phyloP scores from a whole-genome alignment of 148 eudicot species.

The Camellia sinensis region DNA sequence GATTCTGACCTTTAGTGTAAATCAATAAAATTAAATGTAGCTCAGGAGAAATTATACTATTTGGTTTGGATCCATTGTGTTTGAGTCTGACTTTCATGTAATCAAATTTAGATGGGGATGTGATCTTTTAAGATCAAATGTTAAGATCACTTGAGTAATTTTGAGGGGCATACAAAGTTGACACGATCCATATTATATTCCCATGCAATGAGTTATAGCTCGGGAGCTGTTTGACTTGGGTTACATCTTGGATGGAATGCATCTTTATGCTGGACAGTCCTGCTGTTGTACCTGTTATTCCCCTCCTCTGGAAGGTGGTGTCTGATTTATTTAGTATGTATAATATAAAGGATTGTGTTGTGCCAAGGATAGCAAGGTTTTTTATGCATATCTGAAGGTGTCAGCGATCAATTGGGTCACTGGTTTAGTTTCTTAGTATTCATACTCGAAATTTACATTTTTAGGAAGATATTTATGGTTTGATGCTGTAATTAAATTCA shows the following conservation, averaged over 20 bases:
- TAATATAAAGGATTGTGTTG: neutral
- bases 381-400: neutral
- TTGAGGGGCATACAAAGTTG: neutral
- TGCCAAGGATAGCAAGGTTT: neutral
- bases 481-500: neutral
- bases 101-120: constrained; percentile 1
- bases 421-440: neutral
- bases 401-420: neutral
- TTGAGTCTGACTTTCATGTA: neutral
- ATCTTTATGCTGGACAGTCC: neutral
- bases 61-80: neutral
- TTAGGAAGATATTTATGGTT: neutral
- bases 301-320: neutral
- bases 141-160: neutral
- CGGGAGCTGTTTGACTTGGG: constrained; percentile 11
- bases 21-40: neutral
- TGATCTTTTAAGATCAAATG: neutral
- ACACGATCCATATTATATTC: neutral
- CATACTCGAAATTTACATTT: neutral
- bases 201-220: neutral
- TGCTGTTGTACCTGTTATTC: constrained; percentile 3
- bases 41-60: constrained; percentile 3
- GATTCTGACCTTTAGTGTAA: neutral
- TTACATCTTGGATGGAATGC: neutral
- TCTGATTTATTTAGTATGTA: neutral